A percentile compares a stretch with the other conserved stretches of the same genome.
These are phyloP conservation scores for Kwoniella europaea DNA, from an alignment of 768 basidiomycete species.

Conservation along the genomic window DNA sequence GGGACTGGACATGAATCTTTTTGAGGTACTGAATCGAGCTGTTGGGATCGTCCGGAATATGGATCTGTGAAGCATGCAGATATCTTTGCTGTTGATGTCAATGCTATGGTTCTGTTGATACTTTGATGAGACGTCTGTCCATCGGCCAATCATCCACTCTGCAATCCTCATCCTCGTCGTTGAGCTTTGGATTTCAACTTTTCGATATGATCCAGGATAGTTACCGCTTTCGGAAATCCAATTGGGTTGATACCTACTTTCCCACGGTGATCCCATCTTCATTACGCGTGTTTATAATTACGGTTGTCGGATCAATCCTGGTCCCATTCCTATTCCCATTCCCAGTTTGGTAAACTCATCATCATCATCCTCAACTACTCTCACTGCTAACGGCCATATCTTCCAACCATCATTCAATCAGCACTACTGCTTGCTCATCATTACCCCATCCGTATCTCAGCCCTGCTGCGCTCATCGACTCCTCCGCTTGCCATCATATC, in stretches of 20 bases:
- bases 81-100: not conserved
- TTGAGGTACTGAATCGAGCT: not conserved
- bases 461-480: too few relatives aligned
- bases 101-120: not conserved
- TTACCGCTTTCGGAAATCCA: not conserved
- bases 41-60: not conserved
- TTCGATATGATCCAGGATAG: not conserved
- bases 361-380: not conserved
- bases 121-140: not conserved
- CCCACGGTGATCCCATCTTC: slow-evolving; percentile 14
- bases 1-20: slow-evolving; percentile 40
- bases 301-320: slow-evolving; percentile 6
- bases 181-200: slow-evolving; percentile 4
- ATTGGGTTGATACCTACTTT: not conserved
- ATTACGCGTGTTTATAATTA: slow-evolving; percentile 9
- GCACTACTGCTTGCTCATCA: not conserved
- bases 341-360: not conserved
- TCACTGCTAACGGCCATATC: not conserved
- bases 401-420: not conserved
- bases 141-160: slow-evolving; percentile 13
- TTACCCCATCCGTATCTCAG: not conserved
- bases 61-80: slow-evolving; percentile 15
- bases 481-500: not conserved
- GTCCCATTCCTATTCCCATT: not conserved
- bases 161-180: not conserved